Base-by-base conservation (phyloP, 768 basidiomycete species). In the Rhodotorula kratochvilovae region DNA sequence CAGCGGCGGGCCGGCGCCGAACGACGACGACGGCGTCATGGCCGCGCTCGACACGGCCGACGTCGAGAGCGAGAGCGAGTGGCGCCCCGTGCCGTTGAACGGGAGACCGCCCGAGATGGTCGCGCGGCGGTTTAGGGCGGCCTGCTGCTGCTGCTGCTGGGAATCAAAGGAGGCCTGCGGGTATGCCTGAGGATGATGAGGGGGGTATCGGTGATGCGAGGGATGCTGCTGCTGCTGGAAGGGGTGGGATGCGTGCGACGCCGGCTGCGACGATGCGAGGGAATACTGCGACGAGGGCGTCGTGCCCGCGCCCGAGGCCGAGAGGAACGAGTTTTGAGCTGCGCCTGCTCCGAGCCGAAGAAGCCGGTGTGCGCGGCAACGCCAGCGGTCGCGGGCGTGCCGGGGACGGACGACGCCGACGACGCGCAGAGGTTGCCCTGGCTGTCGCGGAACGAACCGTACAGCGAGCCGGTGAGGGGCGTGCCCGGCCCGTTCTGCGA, bases 41-140 rank as follows among this genome's bases (percentile, higher is more conserved):
- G 60, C 67, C 35, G 50, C 35, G 59, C 55, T 25, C 27, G n/a
- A 33, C 42, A 13, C 39, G 39, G 39, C 39, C 6, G 39, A 39
- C 39, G 13, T 39, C 39, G 39, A 39, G 39, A 39, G 39, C 39
- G 12, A 17, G 54, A 27, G 39, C 64, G 57, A 43, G 42, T 31
- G 43, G 58, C 39, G 58, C 39, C 36, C 61, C 48, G 65, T 35
- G 33, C 33, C 35, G 58, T 45, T 45, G 56, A 71, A 74, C 4
- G 73, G 67, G 11, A 63, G 59, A 25, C 73, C 73, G 55, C 73
- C 73, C n/a, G 73, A 74, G 67, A 74, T 74, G 48, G 69, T 74
- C 1, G 68, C 61, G 42, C 73, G 69, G 19, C 73, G 73, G 36
- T 55, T 62, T 23, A 53, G 23, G n/a, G 19, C 54, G 27, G 58